phyloP scores from a whole-genome alignment of 108 stramenopile species.

The Epipyxis sp. region DNA sequence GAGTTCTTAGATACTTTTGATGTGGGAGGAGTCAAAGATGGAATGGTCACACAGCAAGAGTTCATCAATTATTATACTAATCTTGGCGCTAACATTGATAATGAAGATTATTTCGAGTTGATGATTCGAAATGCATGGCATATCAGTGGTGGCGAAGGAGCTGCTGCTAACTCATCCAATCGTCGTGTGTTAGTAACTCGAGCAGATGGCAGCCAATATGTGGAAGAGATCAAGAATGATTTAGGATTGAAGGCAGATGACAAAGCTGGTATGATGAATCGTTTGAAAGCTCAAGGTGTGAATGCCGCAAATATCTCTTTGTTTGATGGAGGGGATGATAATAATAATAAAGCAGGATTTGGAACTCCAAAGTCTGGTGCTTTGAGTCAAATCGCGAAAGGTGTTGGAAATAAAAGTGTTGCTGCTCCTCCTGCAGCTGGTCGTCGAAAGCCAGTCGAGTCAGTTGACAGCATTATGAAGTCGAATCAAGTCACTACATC shows the following conservation, averaged over 20 bases:
- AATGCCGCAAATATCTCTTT: neutral
- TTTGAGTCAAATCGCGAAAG: neutral
- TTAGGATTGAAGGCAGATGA: slow-evolving; percentile 34
- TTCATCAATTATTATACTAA: slow-evolving; percentile 51
- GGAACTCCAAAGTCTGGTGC: neutral
- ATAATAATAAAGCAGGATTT: neutral
- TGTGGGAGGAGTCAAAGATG: slow-evolving; percentile 44
- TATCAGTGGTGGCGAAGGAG: slow-evolving; percentile 40
- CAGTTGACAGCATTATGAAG: neutral
- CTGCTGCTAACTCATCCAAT: slow-evolving; percentile 41
- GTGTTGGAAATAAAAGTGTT: neutral
- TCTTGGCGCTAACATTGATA: slow-evolving; percentile 37
- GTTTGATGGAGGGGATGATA: neutral
- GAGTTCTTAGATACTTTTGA: slow-evolving; percentile 48
- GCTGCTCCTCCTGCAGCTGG: neutral
- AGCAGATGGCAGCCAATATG: slow-evolving; percentile 37
- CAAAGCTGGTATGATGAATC: slow-evolving; percentile 30
- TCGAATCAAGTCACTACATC: neutral
- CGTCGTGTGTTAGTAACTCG: slow-evolving; percentile 44
- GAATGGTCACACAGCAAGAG: slow-evolving; percentile 38
- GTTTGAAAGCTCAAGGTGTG: slow-evolving; percentile 33
- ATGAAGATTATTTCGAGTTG: slow-evolving; percentile 53
- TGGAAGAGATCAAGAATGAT: slow-evolving; percentile 46
- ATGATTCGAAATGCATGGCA: slow-evolving; percentile 55
- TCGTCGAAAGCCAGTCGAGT: neutral